Base-by-base conservation (phyloP, 768 basidiomycete genomes). In the Dioszegia aurantiaca region DNA sequence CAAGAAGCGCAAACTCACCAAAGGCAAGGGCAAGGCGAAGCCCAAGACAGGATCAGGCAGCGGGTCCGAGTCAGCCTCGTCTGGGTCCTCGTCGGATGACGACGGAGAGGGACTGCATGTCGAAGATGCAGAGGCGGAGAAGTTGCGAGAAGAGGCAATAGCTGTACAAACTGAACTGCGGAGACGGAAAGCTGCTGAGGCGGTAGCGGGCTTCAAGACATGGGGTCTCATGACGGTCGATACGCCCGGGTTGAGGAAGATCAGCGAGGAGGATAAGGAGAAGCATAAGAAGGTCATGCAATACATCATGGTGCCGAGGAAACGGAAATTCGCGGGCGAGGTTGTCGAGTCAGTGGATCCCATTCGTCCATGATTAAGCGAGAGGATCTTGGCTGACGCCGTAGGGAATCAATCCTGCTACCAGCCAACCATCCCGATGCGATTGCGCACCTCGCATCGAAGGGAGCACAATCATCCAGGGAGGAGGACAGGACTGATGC, bases 281-380 rank as follows among this genome's bases (percentile, higher is more conserved):
- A 65, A 57, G 67, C n/a, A n/a, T n/a, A n/a, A n/a, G n/a, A n/a
- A n/a, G n/a, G n/a, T n/a, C n/a, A n/a, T n/a, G n/a, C n/a, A n/a
- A n/a, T n/a, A n/a, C n/a, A 61, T 76, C 11, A 63, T 67, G 30
- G 53, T 76, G 4, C 60, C 56, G 46, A 40, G 74, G 51, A 58
- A 69, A 37, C 62, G 72, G 55, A 59, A 58, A 10, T 76, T 72
- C 46, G 72, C 74, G 0, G 74, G 74, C 2, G 67, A 76, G 44
- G 66, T 59, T 12, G 65, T 76, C 40, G 63, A 61, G 74, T 73
- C 30, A 59, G 73, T 40, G 33, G 3, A 2, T 37, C 2, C 19
- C 24, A n/a, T 16, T 44, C 8, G 23, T 19, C 41, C 17, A 28
- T 6, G 8, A 3, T 8, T 21, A 21, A n/a, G 19, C 16, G 23